Conservation (phyloP, 331 rosid genomes). For the Saraca asoca region DNA sequence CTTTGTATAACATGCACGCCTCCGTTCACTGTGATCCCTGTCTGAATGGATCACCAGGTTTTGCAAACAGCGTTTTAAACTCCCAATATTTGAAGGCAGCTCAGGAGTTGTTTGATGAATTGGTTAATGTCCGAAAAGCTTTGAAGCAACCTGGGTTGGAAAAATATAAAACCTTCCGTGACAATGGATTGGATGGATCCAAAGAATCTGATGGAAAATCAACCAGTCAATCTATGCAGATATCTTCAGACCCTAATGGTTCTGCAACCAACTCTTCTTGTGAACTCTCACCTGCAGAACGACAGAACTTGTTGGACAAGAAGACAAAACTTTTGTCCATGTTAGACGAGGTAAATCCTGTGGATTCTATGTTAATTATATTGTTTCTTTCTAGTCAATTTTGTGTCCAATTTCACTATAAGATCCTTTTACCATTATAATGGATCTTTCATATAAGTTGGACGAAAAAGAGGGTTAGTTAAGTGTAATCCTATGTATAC, state of each 20-base stretch:
- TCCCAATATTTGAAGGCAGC: slow-evolving; percentile 68
- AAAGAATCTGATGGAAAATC: slow-evolving; percentile 65
- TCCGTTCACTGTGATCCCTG: slow-evolving; percentile 42
- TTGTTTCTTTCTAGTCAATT: slow-evolving; percentile 4
- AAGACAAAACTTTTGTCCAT: slow-evolving; percentile 72
- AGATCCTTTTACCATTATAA: no score
- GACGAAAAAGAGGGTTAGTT: no score
- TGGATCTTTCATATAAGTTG: no score
- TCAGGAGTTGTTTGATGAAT: slow-evolving; percentile 80
- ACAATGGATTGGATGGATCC: slow-evolving; percentile 45
- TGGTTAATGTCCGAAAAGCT: slow-evolving; percentile 69
- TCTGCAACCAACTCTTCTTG: slow-evolving; percentile 43
- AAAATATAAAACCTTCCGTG: slow-evolving; percentile 49
- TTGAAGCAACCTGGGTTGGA: slow-evolving; percentile 61
- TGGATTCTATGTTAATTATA: background rate
- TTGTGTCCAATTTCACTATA: no score
- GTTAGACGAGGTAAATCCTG: slow-evolving; percentile 75
- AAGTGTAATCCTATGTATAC: no score
- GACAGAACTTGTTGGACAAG: slow-evolving; percentile 71
- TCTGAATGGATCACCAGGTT: slow-evolving; percentile 41
- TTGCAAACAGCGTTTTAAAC: slow-evolving; percentile 41
- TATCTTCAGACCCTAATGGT: slow-evolving; percentile 52
- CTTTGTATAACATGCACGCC: slow-evolving; percentile 45
- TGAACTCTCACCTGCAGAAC: slow-evolving; percentile 65
- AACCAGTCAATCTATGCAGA: slow-evolving; percentile 44